These are phyloP conservation scores for Fraxinus xanthoxyloides DNA, from an alignment of 305 asterid species.

Conservation along the genomic window DNA sequence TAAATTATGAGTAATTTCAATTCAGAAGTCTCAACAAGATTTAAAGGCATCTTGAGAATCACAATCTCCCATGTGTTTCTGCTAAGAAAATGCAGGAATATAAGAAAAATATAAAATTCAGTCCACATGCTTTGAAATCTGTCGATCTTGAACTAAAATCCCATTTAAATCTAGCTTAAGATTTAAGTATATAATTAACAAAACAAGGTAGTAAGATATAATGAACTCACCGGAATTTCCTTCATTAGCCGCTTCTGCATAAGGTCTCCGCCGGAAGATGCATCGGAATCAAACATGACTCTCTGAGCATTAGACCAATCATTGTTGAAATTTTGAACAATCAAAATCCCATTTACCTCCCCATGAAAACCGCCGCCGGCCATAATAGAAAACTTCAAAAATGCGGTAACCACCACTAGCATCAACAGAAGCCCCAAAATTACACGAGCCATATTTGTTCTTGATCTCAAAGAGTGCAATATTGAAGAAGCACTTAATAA, in stretches of 20 bases:
- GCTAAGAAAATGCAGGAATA: background rate
- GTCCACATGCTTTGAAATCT: background rate
- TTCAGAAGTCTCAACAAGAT: background rate
- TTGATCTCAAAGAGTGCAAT: slow-evolving; percentile 36
- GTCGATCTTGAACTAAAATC: background rate
- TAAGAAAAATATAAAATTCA: background rate
- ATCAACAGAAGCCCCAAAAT: slow-evolving; percentile 41
- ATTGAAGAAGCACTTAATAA: slow-evolving; percentile 23
- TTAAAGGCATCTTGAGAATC: background rate
- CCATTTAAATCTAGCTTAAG: background rate
- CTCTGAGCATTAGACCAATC: slow-evolving; percentile 47
- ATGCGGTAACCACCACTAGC: slow-evolving; percentile 47
- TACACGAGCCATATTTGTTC: slow-evolving; percentile 51
- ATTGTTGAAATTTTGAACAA: slow-evolving; percentile 43
- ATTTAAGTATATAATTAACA: background rate
- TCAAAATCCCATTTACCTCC: slow-evolving; percentile 29
- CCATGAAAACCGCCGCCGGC: slow-evolving; percentile 29
- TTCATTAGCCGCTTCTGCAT: slow-evolving; percentile 57
- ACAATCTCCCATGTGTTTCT: background rate
- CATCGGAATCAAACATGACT: slow-evolving; percentile 41
- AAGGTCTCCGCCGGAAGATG: slow-evolving; percentile 28
- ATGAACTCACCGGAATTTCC: slow-evolving; percentile 62
- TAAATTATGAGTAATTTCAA: background rate
- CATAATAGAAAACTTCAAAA: slow-evolving; percentile 39
- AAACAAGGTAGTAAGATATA: background rate